These are phyloP conservation scores for Fistulinella prunicolor DNA, from an alignment of 768 basidiomycete species.

Conservation along the genomic window DNA sequence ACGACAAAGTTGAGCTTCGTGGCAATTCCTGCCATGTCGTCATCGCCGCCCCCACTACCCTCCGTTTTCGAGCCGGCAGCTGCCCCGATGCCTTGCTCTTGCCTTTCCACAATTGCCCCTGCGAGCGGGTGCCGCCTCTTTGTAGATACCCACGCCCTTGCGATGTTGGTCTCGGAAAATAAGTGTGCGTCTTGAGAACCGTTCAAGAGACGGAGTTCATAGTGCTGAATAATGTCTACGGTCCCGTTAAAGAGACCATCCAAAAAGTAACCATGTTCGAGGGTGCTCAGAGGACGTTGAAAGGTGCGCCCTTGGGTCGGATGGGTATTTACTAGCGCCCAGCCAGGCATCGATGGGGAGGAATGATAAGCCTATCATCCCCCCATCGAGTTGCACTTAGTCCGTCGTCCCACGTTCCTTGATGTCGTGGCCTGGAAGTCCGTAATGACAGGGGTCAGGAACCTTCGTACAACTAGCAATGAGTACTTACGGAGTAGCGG, in stretches of 20 bases:
- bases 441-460: too few relatives aligned
- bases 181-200: conserved; percentile 20
- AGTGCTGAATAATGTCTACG: conserved; percentile 40
- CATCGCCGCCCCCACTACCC: not conserved
- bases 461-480: too few relatives aligned
- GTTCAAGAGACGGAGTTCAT: conserved; percentile 27
- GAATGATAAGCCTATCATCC: not conserved
- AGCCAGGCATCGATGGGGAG: conserved; percentile 9
- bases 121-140: conserved; percentile 52
- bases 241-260: conserved; percentile 42
- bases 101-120: conserved; percentile 28
- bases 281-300: conserved; percentile 39
- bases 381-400: too few relatives aligned
- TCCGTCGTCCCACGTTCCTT: too few relatives aligned
- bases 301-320: conserved; percentile 13
- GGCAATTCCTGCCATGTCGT: not conserved
- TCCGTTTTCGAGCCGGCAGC: not conserved
- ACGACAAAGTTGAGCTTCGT: conserved; percentile 38
- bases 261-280: conserved; percentile 42
- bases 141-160: conserved; percentile 42
- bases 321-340: conserved; percentile 9
- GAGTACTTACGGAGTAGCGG: too few relatives aligned
- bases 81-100: not conserved
- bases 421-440: too few relatives aligned
- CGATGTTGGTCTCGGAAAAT: conserved; percentile 35